Base-by-base conservation (phyloP, 129 eudicot species). In the Centaurea solstitialis region DNA sequence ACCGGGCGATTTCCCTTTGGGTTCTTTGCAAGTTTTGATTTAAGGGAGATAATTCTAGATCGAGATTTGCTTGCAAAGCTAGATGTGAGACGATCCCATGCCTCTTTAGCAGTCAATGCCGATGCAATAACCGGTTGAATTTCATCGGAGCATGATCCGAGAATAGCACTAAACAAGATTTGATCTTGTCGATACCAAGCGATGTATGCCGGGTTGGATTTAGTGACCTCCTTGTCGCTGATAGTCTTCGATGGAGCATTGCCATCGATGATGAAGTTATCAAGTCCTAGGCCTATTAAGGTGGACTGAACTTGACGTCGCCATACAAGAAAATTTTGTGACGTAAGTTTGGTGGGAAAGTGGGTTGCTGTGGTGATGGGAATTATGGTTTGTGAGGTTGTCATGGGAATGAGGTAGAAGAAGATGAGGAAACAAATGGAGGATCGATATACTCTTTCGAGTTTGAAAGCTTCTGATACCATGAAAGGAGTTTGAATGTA, bases 201-300 rank as follows among this genome's bases (percentile, higher is more conserved):
- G 24, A 33, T 70, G 45, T 70, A 70, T 35, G 17, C 13, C 45
- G 74, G 74, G 74, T 70, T 70, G n/a, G 35, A 33, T 33, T 33
- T 30, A 17, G 24, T 35, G 74, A 12, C 45, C 47, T 33, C 47
- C 47, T 70, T 35, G 47, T 17, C 47, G 47, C 11, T 15, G 23
- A 70, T 35, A 35, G 74, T 70, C 47, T 70, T 70, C n/a, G 24
- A 37, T 70, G 74, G 74, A 37, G 74, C 74, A 70, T 37, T 70
- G 74, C 47, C 47, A 33, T 70, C 74, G 26, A 41, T 70, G 74
- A 70, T 33, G 12, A 70, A 70, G 6, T 24, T 17, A 70, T 70
- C 74, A 33, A 37, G 74, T 1, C 74, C 74, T 33, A 70, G 74
- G 35, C 74, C 47, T 10, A 70, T 70, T 15, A 70, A 70, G 47